Evolutionary conservation across 495 filamentous ascomycete genomes (phyloP).

Genomic region (Annulohypoxylon bovei): DNA sequence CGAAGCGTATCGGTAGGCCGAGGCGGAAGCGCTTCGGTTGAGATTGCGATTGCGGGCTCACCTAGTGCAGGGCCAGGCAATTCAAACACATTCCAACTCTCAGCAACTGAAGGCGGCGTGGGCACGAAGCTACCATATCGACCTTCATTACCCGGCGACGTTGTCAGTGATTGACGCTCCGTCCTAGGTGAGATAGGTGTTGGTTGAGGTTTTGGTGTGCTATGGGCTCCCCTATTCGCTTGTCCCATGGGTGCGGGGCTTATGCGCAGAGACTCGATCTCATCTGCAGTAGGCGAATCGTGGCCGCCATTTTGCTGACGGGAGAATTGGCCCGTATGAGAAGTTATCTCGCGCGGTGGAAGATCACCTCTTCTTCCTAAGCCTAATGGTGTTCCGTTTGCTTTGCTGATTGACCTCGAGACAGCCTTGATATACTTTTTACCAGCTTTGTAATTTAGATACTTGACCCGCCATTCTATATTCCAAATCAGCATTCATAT

Average conservation of each 20-base stretch:
- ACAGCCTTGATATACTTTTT: constrained; percentile 92
- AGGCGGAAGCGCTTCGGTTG: constrained; percentile 13
- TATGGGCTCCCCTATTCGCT: constrained; percentile 33
- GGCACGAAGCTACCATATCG: constrained; percentile 82
- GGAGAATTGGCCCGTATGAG: constrained; percentile 36
- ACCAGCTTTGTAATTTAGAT: constrained; percentile 91
- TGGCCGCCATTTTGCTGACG: constrained; percentile 34
- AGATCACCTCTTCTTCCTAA: constrained; percentile 39
- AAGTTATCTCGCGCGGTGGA: constrained; percentile 29
- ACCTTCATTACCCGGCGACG: constrained; percentile 44
- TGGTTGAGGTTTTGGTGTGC: constrained; percentile 30
- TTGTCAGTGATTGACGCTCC: constrained; percentile 49
- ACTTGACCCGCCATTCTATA: constrained; percentile 87
- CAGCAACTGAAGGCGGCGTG: constrained; percentile 62
- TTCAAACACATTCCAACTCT: constrained; percentile 57
- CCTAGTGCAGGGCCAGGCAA: constrained; percentile 81
- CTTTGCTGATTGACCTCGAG: constrained; percentile 72
- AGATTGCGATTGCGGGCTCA: constrained; percentile 63
- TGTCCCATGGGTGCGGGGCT: constrained; percentile 42
- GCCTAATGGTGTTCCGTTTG: constrained; percentile 61
- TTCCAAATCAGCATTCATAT: constrained; percentile 12
- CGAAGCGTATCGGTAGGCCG: constrained; percentile 19
- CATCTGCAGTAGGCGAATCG: constrained; percentile 18
- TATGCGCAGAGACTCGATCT: constrained; percentile 34
- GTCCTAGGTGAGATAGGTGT: constrained; percentile 45